Evolutionary conservation across 2,329 filamentous ascomycete species (phyloP).

Genomic region (Peltaster fructicola): DNA sequence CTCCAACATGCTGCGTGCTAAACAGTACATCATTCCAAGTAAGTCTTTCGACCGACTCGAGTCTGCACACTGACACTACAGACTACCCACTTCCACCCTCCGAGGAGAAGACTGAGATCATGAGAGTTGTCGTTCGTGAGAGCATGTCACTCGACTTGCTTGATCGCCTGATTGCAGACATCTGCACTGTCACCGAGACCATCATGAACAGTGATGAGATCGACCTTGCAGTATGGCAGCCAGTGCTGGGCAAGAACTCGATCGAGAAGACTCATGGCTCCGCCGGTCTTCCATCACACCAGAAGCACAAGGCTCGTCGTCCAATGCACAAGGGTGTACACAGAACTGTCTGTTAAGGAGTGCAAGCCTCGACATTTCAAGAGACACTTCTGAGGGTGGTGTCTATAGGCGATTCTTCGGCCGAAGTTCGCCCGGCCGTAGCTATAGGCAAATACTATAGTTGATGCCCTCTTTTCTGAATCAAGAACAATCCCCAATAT

Average conservation of each 20-base stretch:
- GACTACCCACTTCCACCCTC: slow-evolving; percentile 48
- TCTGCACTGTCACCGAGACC: slow-evolving; percentile 41
- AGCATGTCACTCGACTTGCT: slow-evolving; percentile 51
- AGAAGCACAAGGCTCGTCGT: slow-evolving; percentile 26
- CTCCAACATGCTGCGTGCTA: slow-evolving; percentile 43
- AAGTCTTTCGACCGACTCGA: slow-evolving; percentile 9
- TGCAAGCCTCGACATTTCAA: too few species aligned
- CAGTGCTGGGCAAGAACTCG: slow-evolving; percentile 15
- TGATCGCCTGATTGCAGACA: slow-evolving; percentile 43
- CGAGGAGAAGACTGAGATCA: slow-evolving; percentile 44
- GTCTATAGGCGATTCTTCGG: too few species aligned
- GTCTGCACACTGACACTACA: slow-evolving; percentile 7
- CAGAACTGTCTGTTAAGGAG: slow-evolving; percentile 32
- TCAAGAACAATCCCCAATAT: too few species aligned
- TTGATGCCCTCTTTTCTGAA: too few species aligned
- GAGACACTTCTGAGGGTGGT: too few species aligned
- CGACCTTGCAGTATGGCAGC: slow-evolving; percentile 34
- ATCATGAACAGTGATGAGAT: slow-evolving; percentile 37
- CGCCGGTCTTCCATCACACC: slow-evolving; percentile 20
- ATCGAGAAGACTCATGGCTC: slow-evolving; percentile 26
- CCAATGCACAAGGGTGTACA: slow-evolving; percentile 32
- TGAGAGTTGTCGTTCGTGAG: slow-evolving; percentile 50
- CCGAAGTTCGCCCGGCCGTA: too few species aligned
- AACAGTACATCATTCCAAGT: slow-evolving; percentile 55
- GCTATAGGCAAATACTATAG: too few species aligned